Evolutionary conservation across 495 filamentous ascomycete genomes (phyloP).

Genomic region (Neurospora sp.): DNA sequence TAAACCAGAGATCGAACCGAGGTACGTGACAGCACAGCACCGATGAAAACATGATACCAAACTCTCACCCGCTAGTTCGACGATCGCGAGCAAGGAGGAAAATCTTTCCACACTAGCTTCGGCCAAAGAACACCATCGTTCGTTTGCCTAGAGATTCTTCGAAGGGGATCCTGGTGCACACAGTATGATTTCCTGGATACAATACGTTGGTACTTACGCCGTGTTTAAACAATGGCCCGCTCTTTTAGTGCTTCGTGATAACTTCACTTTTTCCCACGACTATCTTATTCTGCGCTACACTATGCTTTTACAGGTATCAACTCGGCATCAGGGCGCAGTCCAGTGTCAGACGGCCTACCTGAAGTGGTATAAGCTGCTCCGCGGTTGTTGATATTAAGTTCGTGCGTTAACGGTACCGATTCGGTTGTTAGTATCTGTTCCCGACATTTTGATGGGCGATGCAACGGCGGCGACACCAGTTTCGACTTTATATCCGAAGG

Average conservation of each 20-base stretch:
- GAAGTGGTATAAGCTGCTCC: not conserved
- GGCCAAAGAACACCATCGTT: not conserved
- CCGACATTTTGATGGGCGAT: not conserved
- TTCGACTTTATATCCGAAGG: not conserved
- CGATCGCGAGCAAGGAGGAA: not conserved
- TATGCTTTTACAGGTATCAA: not conserved
- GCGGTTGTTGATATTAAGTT: not conserved
- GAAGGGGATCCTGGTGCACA: not conserved
- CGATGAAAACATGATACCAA: not conserved
- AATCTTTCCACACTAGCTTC: not conserved
- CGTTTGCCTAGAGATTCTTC: not conserved
- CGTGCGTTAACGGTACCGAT: not conserved
- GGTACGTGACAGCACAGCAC: not conserved
- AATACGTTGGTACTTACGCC: not conserved
- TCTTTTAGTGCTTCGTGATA: not conserved
- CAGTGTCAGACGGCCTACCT: not conserved
- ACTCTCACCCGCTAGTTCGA: not conserved
- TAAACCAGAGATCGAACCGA: not conserved
- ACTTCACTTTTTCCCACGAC: not conserved
- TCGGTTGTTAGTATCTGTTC: not conserved
- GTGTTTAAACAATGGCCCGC: not conserved
- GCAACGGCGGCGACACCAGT: not conserved
- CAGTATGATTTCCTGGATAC: not conserved
- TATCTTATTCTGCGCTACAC: not conserved
- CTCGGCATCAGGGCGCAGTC: not conserved